Conservation (phyloP, 148 eudicot species). For the Rhododendron ferrugineum region DNA sequence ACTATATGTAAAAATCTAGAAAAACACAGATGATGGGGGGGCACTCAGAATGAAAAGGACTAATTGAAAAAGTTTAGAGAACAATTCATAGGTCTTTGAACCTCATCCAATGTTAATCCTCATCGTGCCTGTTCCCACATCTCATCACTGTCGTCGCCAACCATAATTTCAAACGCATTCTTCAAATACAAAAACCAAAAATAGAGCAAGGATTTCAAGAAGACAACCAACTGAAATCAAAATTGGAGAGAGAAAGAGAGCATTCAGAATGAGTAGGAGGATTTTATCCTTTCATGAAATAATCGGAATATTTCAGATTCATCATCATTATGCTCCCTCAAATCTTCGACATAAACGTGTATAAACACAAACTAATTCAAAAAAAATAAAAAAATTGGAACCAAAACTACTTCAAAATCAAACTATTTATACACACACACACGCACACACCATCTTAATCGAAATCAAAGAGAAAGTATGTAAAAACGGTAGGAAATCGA, state of each 20-base stretch:
- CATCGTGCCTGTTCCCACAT: slow-evolving; percentile 9
- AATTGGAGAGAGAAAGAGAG: not conserved
- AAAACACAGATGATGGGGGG: not conserved
- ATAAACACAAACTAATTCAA: not conserved
- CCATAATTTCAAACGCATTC: not conserved
- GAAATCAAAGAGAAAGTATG: not conserved
- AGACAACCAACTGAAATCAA: not conserved
- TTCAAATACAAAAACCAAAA: not conserved
- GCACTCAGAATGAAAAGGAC: slow-evolving; percentile 27
- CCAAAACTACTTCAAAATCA: not conserved
- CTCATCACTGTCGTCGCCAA: not conserved
- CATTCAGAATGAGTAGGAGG: slow-evolving; percentile 33
- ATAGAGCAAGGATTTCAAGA: not conserved
- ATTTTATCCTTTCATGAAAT: slow-evolving; percentile 17
- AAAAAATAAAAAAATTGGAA: not conserved
- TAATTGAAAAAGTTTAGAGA: not conserved
- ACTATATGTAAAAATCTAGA: not conserved
- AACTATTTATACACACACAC: not conserved
- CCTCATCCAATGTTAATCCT: slow-evolving; percentile 10
- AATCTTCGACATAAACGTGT: not conserved
- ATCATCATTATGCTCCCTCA: slow-evolving; percentile 16
- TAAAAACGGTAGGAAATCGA: not conserved
- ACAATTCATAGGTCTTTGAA: slow-evolving; percentile 3
- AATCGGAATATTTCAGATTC: not conserved
- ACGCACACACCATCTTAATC: not conserved